Conservation (phyloP, 257 asterid species). For the Fraxinus pennsylvanica region DNA sequence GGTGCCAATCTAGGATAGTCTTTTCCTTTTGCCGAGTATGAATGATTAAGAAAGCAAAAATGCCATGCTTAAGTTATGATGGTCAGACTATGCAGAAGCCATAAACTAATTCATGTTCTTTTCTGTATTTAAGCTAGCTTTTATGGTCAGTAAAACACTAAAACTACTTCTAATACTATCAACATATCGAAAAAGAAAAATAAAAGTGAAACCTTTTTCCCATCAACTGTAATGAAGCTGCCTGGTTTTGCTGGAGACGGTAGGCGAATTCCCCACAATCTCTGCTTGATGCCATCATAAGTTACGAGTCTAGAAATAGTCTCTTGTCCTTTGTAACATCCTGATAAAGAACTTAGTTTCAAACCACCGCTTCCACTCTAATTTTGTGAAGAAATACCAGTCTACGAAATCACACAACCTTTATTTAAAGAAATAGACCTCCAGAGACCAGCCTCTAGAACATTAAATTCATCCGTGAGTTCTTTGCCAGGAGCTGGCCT, state of each 20-base stretch:
- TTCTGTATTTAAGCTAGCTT: neutral
- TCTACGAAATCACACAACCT: slow-evolving; percentile 38
- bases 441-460: slow-evolving; percentile 92
- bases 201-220: slow-evolving; percentile 61
- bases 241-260: slow-evolving; percentile 73
- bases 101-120: neutral
- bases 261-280: slow-evolving; percentile 78
- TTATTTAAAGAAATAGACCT: slow-evolving; percentile 82
- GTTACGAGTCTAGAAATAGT: slow-evolving; percentile 95
- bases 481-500: slow-evolving; percentile 93
- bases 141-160: slow-evolving; percentile 4
- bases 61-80: neutral
- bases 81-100: slow-evolving; percentile 3
- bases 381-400: neutral
- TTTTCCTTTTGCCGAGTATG: neutral
- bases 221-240: slow-evolving; percentile 68
- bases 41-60: neutral
- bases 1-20: neutral
- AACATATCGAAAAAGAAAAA: slow-evolving; percentile 19
- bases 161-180: slow-evolving; percentile 1
- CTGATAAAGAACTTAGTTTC: slow-evolving; percentile 43
- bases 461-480: slow-evolving; percentile 85
- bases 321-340: slow-evolving; percentile 97
- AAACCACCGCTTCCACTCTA: slow-evolving; percentile 12
- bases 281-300: slow-evolving; percentile 89